Conservation (phyloP, 805 yeast species). For the Lipomyces starkeyi region DNA sequence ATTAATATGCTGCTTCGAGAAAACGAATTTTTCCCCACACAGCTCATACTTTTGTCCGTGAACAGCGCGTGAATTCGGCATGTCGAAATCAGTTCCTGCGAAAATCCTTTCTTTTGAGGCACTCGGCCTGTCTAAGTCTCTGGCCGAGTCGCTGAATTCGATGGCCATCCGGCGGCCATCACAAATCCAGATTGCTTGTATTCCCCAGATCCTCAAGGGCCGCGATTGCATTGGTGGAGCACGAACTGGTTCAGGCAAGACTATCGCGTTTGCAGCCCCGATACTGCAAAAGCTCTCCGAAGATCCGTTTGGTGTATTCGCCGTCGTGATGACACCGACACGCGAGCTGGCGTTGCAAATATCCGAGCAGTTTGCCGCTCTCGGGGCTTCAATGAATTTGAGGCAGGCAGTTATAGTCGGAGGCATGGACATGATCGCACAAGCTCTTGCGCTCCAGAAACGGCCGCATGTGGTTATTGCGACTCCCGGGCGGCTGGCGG, state of each 20-base stretch:
- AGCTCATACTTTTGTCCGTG: too few species aligned
- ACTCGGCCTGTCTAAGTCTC: conserved; percentile 86
- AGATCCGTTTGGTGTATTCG: conserved; percentile 93
- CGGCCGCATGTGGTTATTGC: conserved; percentile 95
- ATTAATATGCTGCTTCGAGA: too few species aligned
- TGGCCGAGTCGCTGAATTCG: conserved; percentile 74
- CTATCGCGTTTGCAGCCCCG: conserved; percentile 97
- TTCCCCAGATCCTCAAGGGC: conserved; percentile 80
- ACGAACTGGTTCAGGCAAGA: conserved; percentile 96
- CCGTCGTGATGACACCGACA: conserved; percentile 86
- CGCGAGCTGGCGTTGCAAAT: conserved; percentile 95
- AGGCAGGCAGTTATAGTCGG: conserved; percentile 87
- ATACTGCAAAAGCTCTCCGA: conserved; percentile 93
- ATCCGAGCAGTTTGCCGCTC: conserved; percentile 93
- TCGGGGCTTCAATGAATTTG: conserved; percentile 88
- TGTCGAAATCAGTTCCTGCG: not conserved
- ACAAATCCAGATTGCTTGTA: conserved; percentile 83
- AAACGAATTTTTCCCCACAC: too few species aligned
- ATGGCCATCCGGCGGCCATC: conserved; percentile 88
- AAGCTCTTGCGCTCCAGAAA: conserved; percentile 77
- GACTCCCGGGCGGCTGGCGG: conserved; percentile 96
- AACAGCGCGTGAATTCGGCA: not conserved
- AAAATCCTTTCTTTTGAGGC: conserved; percentile 51
- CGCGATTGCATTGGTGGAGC: conserved; percentile 96
- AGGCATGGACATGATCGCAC: conserved; percentile 92